phyloP scores from a whole-genome alignment of 352 stramenopile species.

The Globisporangium viniferum region DNA sequence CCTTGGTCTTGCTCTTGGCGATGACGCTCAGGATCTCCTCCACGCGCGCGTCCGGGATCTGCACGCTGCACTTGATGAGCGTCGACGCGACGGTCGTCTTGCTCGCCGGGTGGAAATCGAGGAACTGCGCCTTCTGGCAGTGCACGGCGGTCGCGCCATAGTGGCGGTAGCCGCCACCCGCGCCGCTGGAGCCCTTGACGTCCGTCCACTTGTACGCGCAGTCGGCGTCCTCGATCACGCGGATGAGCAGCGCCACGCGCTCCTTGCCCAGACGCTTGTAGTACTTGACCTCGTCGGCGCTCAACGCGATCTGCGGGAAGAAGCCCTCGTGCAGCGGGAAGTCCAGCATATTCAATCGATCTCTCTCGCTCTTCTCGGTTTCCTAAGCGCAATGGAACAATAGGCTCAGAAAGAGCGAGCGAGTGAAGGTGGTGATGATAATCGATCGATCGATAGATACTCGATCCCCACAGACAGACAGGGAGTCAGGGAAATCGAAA shows the following conservation, averaged over 20 bases:
- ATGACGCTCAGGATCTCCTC: conserved; percentile 59
- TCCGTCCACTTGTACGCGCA: conserved; percentile 66
- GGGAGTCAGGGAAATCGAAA: conserved; percentile 1
- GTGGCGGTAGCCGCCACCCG: background rate
- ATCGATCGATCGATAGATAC: background rate
- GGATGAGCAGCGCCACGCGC: conserved; percentile 58
- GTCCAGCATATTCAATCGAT: conserved; percentile 25
- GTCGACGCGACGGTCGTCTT: conserved; percentile 57
- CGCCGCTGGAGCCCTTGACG: conserved; percentile 5
- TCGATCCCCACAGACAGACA: background rate
- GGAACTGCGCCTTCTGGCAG: conserved; percentile 58
- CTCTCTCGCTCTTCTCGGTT: background rate
- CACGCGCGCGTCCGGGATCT: conserved; percentile 42
- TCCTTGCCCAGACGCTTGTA: conserved; percentile 71
- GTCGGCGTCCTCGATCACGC: conserved; percentile 71
- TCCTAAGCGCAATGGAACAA: conserved; percentile 5
- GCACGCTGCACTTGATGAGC: conserved; percentile 60
- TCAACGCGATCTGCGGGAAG: conserved; percentile 78
- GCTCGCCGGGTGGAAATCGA: conserved; percentile 60
- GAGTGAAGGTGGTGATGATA: background rate
- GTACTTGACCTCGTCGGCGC: conserved; percentile 66
- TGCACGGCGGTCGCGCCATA: background rate
- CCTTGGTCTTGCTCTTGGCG: conserved; percentile 57
- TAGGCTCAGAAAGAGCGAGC: conserved; percentile 3
- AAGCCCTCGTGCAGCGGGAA: conserved; percentile 65